Base-by-base conservation (phyloP, 345 rosid genomes). In the Firmiana major region DNA sequence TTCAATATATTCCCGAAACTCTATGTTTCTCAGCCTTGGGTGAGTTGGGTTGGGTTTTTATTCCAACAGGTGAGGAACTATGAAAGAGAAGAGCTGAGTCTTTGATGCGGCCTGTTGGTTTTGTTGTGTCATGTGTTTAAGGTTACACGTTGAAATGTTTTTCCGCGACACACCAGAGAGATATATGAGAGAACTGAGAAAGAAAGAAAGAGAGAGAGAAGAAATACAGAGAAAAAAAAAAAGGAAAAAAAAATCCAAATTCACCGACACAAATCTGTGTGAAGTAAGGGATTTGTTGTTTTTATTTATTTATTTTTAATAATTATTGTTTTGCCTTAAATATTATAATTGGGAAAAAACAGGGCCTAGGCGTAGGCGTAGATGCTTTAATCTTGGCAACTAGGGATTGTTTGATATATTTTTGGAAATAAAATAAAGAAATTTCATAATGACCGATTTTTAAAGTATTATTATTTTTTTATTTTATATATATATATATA, bases 201-300 rank as follows among this genome's bases (percentile, higher is more conserved):
- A 17, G 9, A 73, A n/a, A n/a, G n/a, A n/a, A 36, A 12, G 9
- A 19, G 19, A 75, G 78, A 28, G 21, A 57, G 22, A 58, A 9
- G 8, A 19, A 7, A 36, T 22, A 21, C 1, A 58, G 11, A 8
- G 2, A 63, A 10, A 40, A n/a, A 24, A 42, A 31, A 31, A 5
- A 63, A 66, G 46, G 68, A 68, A 45, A 59, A 80, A 65, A 78
- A 75, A 88, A 83, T 87, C 86, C 89, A 87, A 87, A 83, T 80
- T 88, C 95, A 92, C 98, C 98, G 98, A 92, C 98, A 90, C 79
- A 81, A 83, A 79, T 84, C 82, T 73, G 59, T 69, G 84, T 59
- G 79, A 40, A 12, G 34, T 63, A 13, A 48, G 71, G 77, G 74
- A 42, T 28, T 64, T 75, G 58, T 75, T 45, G 15, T 53, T 67